Base-by-base conservation (phyloP, 2,329 filamentous ascomycete genomes). In the Alternaria ventricosa region DNA sequence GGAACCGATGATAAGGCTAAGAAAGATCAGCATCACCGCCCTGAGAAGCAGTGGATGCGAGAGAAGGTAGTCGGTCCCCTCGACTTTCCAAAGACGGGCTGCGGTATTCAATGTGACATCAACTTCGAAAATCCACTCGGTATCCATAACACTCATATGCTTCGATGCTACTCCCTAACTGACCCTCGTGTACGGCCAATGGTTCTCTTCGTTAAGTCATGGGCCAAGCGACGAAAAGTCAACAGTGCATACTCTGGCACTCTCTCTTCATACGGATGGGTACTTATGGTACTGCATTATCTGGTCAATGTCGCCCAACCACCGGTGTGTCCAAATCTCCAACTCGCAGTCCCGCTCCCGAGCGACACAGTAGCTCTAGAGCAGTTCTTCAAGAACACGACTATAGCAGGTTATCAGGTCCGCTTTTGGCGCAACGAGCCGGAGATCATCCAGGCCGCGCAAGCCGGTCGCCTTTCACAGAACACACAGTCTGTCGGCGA, bases 241-340 rank as follows among this genome's bases (percentile, higher is more conserved):
- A 97, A 97, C 80, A 92, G 90, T 45, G 89, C 92, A 2, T 96
- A 96, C 75, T 90, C 90, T 41, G 94, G 94, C 45, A 96, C 93
- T 0, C 83, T 97, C 18, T 94, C 92, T 56, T 95, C 92, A 69
- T 97, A 97, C 73, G 94, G 94, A 54, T 97, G 95, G 79, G 93
- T 96, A 6, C 82, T 97, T 43, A 97, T 97, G 94, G 89, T 96
- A 5, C 83, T 97, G 15, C 94, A 97, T 79, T 97, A 95, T 75
- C 87, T 97, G 27, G 89, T 96, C 74, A 97, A 97, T 71, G 80
- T 97, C 56, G 91, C 87, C 1, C 84, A 88, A 51, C 94, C 94
- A 0, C 93, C 93, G 57, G 91, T 97, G 18, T 89, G 93, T 61
- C 93, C 92, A 0, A 97, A 97, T 73, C 85, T 97, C 3, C 93